Percentiles rank a stretch among this genome's conserved stretches.
Conservation (phyloP, 2,329 filamentous ascomycete genomes). For the Fusarium nygamai region DNA sequence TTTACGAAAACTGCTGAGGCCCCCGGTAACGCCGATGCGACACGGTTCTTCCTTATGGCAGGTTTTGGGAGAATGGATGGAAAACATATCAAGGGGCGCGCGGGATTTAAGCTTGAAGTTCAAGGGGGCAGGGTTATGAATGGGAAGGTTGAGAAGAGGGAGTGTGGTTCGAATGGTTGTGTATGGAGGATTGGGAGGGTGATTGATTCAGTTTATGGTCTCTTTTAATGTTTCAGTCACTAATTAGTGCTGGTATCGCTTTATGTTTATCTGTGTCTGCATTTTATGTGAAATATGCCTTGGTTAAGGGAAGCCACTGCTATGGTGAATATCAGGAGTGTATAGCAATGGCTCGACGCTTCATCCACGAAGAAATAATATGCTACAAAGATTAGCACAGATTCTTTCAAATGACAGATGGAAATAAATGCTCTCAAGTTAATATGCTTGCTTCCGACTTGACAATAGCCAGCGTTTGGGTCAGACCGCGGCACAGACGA, state of each 20-base stretch:
- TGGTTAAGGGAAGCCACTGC: background rate
- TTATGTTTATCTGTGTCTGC: background rate
- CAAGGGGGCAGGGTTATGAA: background rate
- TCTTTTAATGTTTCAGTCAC: background rate
- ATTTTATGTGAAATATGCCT: background rate
- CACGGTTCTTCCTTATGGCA: background rate
- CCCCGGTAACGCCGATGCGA: background rate
- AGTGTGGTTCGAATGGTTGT: constrained; percentile 1
- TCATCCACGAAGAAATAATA: background rate
- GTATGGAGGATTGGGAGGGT: background rate
- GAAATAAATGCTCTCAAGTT: background rate
- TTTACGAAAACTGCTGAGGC: background rate
- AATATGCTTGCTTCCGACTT: background rate
- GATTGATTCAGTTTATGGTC: background rate
- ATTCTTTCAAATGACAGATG: background rate
- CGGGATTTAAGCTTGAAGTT: background rate
- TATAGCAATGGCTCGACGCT: background rate
- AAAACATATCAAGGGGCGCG: background rate
- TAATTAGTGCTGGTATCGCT: background rate
- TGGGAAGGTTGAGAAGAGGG: background rate
- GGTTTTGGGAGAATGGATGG: background rate
- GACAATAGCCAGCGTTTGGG: background rate
- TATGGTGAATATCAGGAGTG: background rate
- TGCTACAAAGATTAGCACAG: background rate
- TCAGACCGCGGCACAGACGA: background rate